phyloP scores from a whole-genome alignment of 495 filamentous ascomycete species.

The Podospora pseudocomata region DNA sequence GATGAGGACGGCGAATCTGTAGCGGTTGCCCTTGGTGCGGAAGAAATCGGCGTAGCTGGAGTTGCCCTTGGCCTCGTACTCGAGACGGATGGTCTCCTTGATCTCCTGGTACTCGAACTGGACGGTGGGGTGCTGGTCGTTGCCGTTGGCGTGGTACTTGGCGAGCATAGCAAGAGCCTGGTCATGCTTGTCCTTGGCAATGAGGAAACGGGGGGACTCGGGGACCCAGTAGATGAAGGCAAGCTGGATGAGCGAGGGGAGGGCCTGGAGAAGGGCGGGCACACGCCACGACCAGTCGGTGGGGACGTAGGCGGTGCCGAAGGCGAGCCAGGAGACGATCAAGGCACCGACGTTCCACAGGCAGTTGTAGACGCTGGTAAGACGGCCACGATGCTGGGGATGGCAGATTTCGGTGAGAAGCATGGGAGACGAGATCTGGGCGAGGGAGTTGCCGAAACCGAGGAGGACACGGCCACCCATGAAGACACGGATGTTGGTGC shows the following conservation, averaged over 20 bases:
- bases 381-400: constrained; percentile 62
- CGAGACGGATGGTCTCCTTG: constrained; percentile 54
- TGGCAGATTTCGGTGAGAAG: constrained; percentile 63
- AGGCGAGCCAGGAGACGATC: constrained; percentile 50
- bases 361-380: constrained; percentile 65
- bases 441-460: constrained; percentile 56
- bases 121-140: constrained; percentile 53
- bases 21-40: constrained; percentile 65
- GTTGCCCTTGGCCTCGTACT: constrained; percentile 44
- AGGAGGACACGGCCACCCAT: constrained; percentile 49
- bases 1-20: constrained; percentile 55
- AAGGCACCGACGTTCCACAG: constrained; percentile 59
- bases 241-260: constrained; percentile 52
- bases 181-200: constrained; percentile 62
- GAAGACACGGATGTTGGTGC: constrained; percentile 44
- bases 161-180: constrained; percentile 57
- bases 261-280: constrained; percentile 52
- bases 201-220: constrained; percentile 60
- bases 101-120: constrained; percentile 60
- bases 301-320: constrained; percentile 48
- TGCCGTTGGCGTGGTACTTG: constrained; percentile 56
- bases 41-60: constrained; percentile 57
- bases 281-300: constrained; percentile 54
- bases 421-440: constrained; percentile 60
- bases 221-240: constrained; percentile 53